A percentile compares a stretch with the other conserved stretches of the same genome.
Conservation (phyloP, 2,329 filamentous ascomycete species). For the Lecanicillium sp. region DNA sequence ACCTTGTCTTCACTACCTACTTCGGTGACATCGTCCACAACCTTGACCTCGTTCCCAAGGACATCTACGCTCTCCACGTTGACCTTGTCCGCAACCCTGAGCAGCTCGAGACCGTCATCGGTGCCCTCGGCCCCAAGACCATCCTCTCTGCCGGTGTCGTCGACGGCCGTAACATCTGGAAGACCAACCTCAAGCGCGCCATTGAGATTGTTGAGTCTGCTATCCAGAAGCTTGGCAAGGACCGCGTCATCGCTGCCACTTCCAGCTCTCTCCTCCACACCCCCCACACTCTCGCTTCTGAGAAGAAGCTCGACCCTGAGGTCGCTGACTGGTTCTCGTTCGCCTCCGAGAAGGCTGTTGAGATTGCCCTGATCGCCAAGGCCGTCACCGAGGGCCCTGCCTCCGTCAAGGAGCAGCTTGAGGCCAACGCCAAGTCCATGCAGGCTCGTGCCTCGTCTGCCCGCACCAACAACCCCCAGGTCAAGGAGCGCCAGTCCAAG, state of each 20-base stretch:
- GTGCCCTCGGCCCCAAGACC: constrained; percentile 80
- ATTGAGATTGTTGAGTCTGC: constrained; percentile 87
- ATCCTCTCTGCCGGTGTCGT: constrained; percentile 93
- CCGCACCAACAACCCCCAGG: constrained; percentile 93
- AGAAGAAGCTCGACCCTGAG: constrained; percentile 96
- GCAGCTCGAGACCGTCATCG: constrained; percentile 82
- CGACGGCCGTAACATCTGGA: constrained; percentile 99
- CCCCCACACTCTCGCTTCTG: constrained; percentile 92
- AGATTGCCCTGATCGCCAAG: constrained; percentile 92
- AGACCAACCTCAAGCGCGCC: constrained; percentile 96
- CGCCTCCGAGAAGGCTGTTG: constrained; percentile 85
- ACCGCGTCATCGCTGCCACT: constrained; percentile 92
- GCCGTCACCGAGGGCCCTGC: constrained; percentile 90
- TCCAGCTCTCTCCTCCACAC: constrained; percentile 98
- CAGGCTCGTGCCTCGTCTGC: constrained; percentile 85
- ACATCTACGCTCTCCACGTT: constrained; percentile 80
- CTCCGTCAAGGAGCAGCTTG: constrained; percentile 78
- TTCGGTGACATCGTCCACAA: constrained; percentile 99
- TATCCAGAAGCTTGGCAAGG: constrained; percentile 91
- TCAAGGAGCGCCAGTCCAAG: constrained; percentile 93
- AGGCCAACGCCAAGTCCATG: constrained; percentile 94
- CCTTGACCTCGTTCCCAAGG: constrained; percentile 78
- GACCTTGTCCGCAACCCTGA: constrained; percentile 98
- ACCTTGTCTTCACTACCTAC: constrained; percentile 91
- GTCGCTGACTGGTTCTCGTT: constrained; percentile 99